Conservation (phyloP, 805 yeast species). For the Wickerhamiella galacta region DNA sequence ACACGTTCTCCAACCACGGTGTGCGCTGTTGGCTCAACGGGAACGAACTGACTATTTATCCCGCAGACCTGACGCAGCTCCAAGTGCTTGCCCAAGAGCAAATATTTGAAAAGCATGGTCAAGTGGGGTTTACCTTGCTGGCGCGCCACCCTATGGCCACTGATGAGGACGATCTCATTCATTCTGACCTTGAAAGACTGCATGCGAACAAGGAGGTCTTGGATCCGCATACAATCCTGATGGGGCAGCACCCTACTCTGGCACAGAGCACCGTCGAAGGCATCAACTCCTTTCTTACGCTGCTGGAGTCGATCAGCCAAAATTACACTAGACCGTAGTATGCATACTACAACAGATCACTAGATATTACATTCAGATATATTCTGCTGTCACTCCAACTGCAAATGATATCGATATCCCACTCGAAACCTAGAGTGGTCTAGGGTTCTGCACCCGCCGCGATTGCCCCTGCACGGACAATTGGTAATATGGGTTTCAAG, state of each 20-base stretch:
- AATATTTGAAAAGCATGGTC: slow-evolving; percentile 9
- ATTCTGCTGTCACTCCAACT: not conserved
- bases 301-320: slow-evolving; percentile 10
- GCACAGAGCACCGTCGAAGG: slow-evolving; percentile 22
- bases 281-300: slow-evolving; percentile 19
- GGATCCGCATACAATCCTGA: slow-evolving; percentile 18
- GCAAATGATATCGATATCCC: too few relatives aligned
- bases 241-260: slow-evolving; percentile 18
- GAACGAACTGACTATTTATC: slow-evolving; percentile 56
- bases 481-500: too few relatives aligned
- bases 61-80: slow-evolving; percentile 35
- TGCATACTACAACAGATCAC: too few relatives aligned
- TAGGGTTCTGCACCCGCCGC: too few relatives aligned
- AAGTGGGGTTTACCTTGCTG: slow-evolving; percentile 15
- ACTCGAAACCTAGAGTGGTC: too few relatives aligned
- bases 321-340: too few relatives aligned
- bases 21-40: slow-evolving; percentile 66
- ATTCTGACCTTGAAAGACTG: slow-evolving; percentile 17
- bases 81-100: slow-evolving; percentile 9
- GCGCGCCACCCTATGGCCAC: slow-evolving; percentile 15
- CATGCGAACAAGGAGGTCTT: slow-evolving; percentile 10
- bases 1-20: slow-evolving; percentile 41
- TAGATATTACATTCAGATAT: not conserved
- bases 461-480: too few relatives aligned
- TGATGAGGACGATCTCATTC: slow-evolving; percentile 19